phyloP scores from a whole-genome alignment of 495 filamentous ascomycete species.

The Saxophila tyrrhenica region DNA sequence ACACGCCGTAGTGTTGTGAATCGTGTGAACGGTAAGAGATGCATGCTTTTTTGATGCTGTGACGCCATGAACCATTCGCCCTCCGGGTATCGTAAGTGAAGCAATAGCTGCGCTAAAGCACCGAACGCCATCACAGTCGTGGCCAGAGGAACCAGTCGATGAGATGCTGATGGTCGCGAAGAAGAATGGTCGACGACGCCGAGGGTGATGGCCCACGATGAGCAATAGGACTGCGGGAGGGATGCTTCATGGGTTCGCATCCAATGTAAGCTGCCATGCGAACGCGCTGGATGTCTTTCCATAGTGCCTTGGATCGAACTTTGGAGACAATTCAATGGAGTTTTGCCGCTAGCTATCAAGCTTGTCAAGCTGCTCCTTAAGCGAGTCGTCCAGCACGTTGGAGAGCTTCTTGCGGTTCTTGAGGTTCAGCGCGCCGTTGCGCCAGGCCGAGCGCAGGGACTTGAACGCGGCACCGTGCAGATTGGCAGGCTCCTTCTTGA shows the following conservation, averaged over 20 bases:
- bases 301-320: too few species aligned
- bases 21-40: not conserved
- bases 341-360: not conserved
- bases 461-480: constrained; percentile 37
- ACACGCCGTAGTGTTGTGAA: not conserved
- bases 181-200: too few species aligned
- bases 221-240: too few species aligned
- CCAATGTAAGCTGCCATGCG: too few species aligned
- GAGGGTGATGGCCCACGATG: too few species aligned
- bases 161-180: too few species aligned
- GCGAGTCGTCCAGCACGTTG: constrained; percentile 32
- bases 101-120: not conserved
- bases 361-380: constrained; percentile 26
- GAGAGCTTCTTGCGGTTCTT: constrained; percentile 46
- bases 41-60: not conserved
- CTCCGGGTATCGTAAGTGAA: not conserved
- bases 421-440: constrained; percentile 43
- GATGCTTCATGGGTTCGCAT: too few species aligned
- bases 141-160: too few species aligned
- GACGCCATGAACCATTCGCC: too few species aligned
- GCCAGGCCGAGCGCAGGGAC: constrained; percentile 39
- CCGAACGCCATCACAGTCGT: not conserved
- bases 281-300: too few species aligned
- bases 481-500: constrained; percentile 30
- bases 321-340: not conserved